Base-by-base conservation (phyloP, 148 eudicot species). In the Rhododendron ferrugineum region DNA sequence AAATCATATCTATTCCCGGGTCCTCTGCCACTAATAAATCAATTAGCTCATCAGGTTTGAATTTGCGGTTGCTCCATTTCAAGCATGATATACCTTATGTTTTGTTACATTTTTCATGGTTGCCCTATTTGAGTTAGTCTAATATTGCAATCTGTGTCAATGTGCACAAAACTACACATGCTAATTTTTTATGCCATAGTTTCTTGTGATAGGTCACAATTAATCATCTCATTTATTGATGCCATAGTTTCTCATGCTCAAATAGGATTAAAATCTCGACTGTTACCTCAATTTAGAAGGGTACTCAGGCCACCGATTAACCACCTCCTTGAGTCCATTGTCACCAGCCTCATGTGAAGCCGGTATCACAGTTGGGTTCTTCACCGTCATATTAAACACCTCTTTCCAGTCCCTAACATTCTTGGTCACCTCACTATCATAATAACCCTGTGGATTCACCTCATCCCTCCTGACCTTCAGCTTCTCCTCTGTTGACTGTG, bases 391-490 rank as follows among this genome's bases (percentile, higher is more conserved):
- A 86, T 92, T 92, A 70, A 91, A 89, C 26, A 92, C 91, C 75
- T 92, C 87, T 84, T 92, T 92, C 94, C 92, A 92, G 20, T 92
- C 94, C 44, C 90, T 84, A 18, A 92, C 91, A 75, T 92, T 91
- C 83, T 85, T 90, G 23, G 93, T 92, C 3, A 81, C 87, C 85
- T 92, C 92, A 47, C 90, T 52, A 9, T 91, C 93, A 54, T 92
- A 88, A 73, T 87, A 91, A 11, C 93, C 93, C 86, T 83, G 20
- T 7, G 92, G 90, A 26, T 90, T 90, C 34, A 13, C 83, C 84
- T 90, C 91, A 82, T 86, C 89, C 62, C 91, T 87, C 34, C 81
- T 84, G 37, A 92, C 91, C 85, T 87, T 91, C 68, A 84, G 70
- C 88, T 91, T 93, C 86, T 90, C 92, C 73, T 90, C 89, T 34